Evolutionary conservation across 2,329 filamentous ascomycete genomes (phyloP), one percentile per base, ranked within the genome.

Genomic region (Xylariales sp.): DNA sequence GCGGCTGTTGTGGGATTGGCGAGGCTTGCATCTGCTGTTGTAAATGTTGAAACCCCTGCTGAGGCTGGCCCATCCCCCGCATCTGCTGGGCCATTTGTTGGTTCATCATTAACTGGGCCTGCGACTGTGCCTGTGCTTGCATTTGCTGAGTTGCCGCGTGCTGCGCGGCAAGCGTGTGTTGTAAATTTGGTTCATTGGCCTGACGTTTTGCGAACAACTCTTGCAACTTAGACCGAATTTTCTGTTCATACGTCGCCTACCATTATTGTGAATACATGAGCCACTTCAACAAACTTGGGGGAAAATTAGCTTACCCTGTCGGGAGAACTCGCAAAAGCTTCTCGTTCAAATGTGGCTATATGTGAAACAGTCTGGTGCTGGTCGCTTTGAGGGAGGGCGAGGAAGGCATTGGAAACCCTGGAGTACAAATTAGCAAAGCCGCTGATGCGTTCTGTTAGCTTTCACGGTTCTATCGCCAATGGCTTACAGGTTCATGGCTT

Each of bases 21-120:
- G 71, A 67, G 4, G 67, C 59, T 48, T 80, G 76, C 72, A 78
- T 77, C 39, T 68, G 72, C 38, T 77, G 75, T 41, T 78, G 76
- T 24, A 80, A 64, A 33, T 74, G 69, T 43, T 76, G 76, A 41
- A 81, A 80, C 1, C 66, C 69, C 48, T 70, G 74, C 42, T 74
- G 76, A 6, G 62, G 65, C 48, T 72, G 73, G 1, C 63, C 65
- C 57, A 74, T 68, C 11, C 66, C 66, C 62, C 72, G 71, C 62
- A 76, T 68, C 43, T 72, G 70, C 62, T 76, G 68, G 44, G 51
- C 47, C 5, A 52, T 52, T 40, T 67, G 70, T 39, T 70, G 70
- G 41, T 66, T 74, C 64, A 77, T 69, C 62, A 78, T 64, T 15
- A 72, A 61, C 42, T 71, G 66, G 6, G 60, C 54, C 40, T 62